phyloP scores from a whole-genome alignment of 1,284 basidiomycete genomes.

The Moniliophthora roreri region DNA sequence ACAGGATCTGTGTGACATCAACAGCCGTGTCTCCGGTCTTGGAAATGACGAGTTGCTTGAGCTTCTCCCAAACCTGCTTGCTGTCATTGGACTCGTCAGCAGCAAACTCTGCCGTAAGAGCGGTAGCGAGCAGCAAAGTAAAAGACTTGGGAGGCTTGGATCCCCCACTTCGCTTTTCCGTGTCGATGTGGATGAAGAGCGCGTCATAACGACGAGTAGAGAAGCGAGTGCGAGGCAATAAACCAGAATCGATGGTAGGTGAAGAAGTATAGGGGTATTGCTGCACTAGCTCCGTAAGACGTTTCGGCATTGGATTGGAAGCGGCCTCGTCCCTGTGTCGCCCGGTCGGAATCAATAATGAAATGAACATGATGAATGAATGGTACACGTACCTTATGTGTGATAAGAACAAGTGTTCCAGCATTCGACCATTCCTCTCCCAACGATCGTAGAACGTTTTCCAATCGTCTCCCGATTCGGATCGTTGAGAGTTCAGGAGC shows the following conservation, averaged over 20 bases:
- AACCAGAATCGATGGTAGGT: slow-evolving; percentile 36
- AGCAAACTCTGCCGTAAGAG: slow-evolving; percentile 45
- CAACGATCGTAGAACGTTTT: slow-evolving; percentile 66
- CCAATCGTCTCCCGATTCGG: slow-evolving; percentile 53
- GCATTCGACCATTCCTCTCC: slow-evolving; percentile 65
- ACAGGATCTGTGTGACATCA: slow-evolving; percentile 47
- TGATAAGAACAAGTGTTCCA: slow-evolving; percentile 74
- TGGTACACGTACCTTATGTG: slow-evolving; percentile 54
- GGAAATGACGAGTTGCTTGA: slow-evolving; percentile 43
- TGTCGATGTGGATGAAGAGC: slow-evolving; percentile 62
- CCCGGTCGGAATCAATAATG: slow-evolving; percentile 2
- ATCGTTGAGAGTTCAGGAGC: slow-evolving; percentile 52
- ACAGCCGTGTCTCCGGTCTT: slow-evolving; percentile 20
- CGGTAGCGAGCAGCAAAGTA: slow-evolving; percentile 57
- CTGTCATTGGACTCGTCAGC: slow-evolving; percentile 35
- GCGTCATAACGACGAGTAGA: slow-evolving; percentile 63
- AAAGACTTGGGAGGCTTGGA: slow-evolving; percentile 50
- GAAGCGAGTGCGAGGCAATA: slow-evolving; percentile 59
- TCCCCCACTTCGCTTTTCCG: slow-evolving; percentile 38
- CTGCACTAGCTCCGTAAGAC: slow-evolving; percentile 66
- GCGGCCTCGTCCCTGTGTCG: slow-evolving; percentile 56
- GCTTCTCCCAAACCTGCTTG: slow-evolving; percentile 50
- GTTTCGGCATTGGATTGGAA: slow-evolving; percentile 57
- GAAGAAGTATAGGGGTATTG: slow-evolving; percentile 59
- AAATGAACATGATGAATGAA: background rate